These are phyloP conservation scores for Inonotus hispidus DNA, from an alignment of 1,284 basidiomycete genomes.

Conservation along the genomic window DNA sequence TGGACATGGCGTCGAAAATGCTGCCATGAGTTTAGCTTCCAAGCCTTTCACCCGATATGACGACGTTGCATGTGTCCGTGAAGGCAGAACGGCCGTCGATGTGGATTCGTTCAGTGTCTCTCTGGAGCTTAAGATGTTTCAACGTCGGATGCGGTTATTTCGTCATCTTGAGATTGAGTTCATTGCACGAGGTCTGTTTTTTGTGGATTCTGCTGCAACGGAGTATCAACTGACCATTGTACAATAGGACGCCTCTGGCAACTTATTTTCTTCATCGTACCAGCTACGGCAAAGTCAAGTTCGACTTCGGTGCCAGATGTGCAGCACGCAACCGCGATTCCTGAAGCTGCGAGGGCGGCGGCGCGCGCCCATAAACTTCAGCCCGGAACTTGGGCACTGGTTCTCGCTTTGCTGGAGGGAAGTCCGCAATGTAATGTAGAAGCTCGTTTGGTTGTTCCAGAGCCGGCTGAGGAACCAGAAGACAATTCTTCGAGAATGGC, in stretches of 20 bases:
- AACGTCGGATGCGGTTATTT: slow-evolving; percentile 62
- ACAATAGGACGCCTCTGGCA: slow-evolving; percentile 60
- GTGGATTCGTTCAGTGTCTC: slow-evolving; percentile 49
- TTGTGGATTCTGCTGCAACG: background rate
- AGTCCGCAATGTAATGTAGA: slow-evolving; percentile 59
- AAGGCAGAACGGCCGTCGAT: slow-evolving; percentile 33
- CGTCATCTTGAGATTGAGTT: slow-evolving; percentile 53
- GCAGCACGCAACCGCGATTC: too few species aligned
- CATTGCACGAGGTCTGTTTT: slow-evolving; percentile 53
- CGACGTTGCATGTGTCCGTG: slow-evolving; percentile 31
- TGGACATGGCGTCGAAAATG: background rate
- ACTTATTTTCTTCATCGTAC: slow-evolving; percentile 44
- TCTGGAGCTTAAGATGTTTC: slow-evolving; percentile 55
- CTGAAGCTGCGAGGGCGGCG: background rate
- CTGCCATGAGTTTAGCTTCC: background rate
- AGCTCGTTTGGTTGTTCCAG: slow-evolving; percentile 46
- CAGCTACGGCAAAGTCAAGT: background rate
- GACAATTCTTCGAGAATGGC: background rate
- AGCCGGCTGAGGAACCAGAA: background rate
- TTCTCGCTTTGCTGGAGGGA: slow-evolving; percentile 47
- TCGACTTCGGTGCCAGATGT: background rate
- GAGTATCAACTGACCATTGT: slow-evolving; percentile 3
- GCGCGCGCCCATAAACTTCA: slow-evolving; percentile 20
- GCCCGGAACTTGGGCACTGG: slow-evolving; percentile 52
- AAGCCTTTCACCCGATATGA: background rate